Evolutionary conservation across 768 basidiomycete species (phyloP), one percentile per base, ranked within the genome.

Genomic region (Leccinum broughii): DNA sequence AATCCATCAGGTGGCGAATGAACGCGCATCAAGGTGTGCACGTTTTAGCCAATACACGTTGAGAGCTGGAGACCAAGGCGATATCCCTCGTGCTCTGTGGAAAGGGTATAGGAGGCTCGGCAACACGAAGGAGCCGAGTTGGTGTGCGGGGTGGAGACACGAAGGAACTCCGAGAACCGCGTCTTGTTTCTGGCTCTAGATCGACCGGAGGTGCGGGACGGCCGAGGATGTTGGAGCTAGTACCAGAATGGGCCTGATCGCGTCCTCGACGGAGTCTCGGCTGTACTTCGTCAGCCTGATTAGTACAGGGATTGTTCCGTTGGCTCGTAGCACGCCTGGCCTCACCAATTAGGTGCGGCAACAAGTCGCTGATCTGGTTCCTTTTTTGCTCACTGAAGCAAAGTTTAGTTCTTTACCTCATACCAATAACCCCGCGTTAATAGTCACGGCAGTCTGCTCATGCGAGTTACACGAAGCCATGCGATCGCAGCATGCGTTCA

Each of bases 1-100:
- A 51, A 22, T 44, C 55, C 63, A 56, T 53, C 49, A 26, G 35
- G 30, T 54, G 50, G 57, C 24, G 44, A 30, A 49, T 30, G 49
- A 51, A 44, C 20, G n/a, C 51, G 37, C 66, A 67, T 58, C 50
- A 61, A 44, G 64, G 39, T 26, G 28, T 37, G 57, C 70, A 69
- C 65, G 70, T 67, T 71, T 61, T 55, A 30, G 59, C 52, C 59
- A 69, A 64, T 62, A 46, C 64, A 71, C 58, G 67, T 61, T 64
- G 64, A 34, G 51, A n/a, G 51, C 54, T 41, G 28, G 48, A 44
- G 52, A 56, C 39, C 57, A 46, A 35, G 9, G 37, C 49, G 24
- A 34, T 54, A 39, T 59, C 34, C 57, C n/a, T 51, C 66, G 52
- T 58, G 58, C 24, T 48, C 48, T 54, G 51, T 39, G 56, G 48